Evolutionary conservation across 768 basidiomycete genomes (phyloP).

Genomic region (Baorangia bicolor): DNA sequence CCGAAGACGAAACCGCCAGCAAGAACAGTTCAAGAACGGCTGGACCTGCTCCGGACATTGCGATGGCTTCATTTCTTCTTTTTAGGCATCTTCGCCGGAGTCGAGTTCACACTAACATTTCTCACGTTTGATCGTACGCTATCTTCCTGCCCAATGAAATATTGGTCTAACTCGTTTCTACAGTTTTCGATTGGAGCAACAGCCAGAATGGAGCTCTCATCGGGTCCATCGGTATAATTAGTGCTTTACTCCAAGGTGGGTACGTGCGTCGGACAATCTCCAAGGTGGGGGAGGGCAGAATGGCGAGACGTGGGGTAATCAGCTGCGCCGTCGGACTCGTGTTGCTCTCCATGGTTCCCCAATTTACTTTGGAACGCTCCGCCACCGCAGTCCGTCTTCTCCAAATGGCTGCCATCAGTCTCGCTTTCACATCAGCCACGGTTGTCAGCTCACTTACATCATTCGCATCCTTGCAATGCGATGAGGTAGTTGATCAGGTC

Average conservation of each 20-base stretch:
- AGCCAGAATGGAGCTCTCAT: conserved; percentile 85
- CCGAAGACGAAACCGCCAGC: conserved; percentile 13
- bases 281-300: conserved; percentile 72
- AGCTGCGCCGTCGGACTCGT: conserved; percentile 70
- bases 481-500: conserved; percentile 60
- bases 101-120: conserved; percentile 97
- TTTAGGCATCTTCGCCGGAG: conserved; percentile 87
- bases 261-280: conserved; percentile 84
- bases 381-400: conserved; percentile 51
- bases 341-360: conserved; percentile 72
- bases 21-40: conserved; percentile 44
- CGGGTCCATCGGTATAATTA: conserved; percentile 85
- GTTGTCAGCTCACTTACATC: conserved; percentile 94
- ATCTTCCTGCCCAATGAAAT: background rate
- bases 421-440: conserved; percentile 94
- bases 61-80: conserved; percentile 80
- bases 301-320: conserved; percentile 79
- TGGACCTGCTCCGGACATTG: conserved; percentile 56
- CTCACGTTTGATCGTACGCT: conserved; percentile 82
- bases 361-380: conserved; percentile 42
- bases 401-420: conserved; percentile 71
- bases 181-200: conserved; percentile 89
- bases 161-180: background rate
- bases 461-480: conserved; percentile 87
- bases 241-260: conserved; percentile 88